Evolutionary conservation across 306 rosid species (phyloP), one percentile per base, ranked within the genome.

Genomic region (Quercus bicolor): DNA sequence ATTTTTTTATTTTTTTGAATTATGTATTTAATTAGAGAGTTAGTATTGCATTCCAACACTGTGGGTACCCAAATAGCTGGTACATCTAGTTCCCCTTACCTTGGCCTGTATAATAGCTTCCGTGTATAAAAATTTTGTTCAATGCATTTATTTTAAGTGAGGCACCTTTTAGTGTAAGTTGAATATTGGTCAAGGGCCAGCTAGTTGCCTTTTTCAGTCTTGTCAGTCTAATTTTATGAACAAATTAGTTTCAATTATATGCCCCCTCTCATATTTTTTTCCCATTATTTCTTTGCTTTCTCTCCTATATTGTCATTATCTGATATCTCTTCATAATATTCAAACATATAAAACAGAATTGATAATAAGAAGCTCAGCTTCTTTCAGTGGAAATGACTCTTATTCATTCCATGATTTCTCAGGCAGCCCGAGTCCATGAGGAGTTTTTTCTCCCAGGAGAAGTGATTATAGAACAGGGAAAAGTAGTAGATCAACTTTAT

Each of bases 371-470:
- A 74, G 75, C 70, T 66, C 45, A 24, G 48, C 37, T 64, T 69
- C 21, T 82, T 78, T 61, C 3, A 45, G 10, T 20, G 75, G 56
- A 81, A 72, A 18, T 65, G 9, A n/a, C 23, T 28, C 18, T 75
- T 19, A 74, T 57, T 54, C 31, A 74, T 51, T 43, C 70, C 74
- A 23, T 73, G 23, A 62, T 85, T 83, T 77, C 21, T 61, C 78
- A 90, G 96, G 90, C 89, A 51, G 81, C 81, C 77, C 84, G 51
- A 82, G 86, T 87, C 53, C 84, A 82, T 4, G 93, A 88, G 73
- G 93, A 91, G 83, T 85, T 91, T 82, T 88, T 91, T 83, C 84
- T 91, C 62, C 96, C 85, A 20, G 89, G 84, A 68, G 91, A 89
- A 87, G 84, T 87, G 80, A 82, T 89, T 55, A 45, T 85, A 79